Base-by-base conservation (phyloP, 169 alveolate genomes). In the Plasmodium sp. region DNA sequence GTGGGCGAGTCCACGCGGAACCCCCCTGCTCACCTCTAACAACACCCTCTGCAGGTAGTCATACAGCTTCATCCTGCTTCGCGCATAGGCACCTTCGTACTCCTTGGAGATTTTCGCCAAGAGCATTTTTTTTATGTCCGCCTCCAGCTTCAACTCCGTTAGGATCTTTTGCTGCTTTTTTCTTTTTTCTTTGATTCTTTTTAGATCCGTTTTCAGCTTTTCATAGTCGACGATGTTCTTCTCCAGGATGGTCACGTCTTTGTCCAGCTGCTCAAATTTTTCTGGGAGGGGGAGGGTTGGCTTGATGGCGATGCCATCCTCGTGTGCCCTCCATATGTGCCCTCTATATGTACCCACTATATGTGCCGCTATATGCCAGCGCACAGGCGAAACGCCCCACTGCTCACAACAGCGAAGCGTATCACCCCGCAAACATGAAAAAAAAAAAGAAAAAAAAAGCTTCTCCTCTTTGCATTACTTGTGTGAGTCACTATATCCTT, bases 161-260 rank as follows among this genome's bases (percentile, higher is more conserved):
- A 86, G 85, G 62, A 86, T 56, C 34, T 86, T 62, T 86, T 75
- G 86, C 36, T 86, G 93, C 56, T 79, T 86, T 5, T 86, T 86
- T 77, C 86, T 86, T 75, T 86, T 86, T 86, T 86, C 93, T 77
- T 86, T 86, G 14, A 86, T 86, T 51, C 48, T 75, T 77, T 86
- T 74, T 67, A 71, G 56, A 16, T 75, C 45, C 18, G 10, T 86
- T 86, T 79, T 86, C 45, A 86, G 67, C 18, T 75, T 75, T 86
- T 86, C 93, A 86, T 86, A 86, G 36, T 86, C 93, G 27, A 51
- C 80, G 22, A 56, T 71, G 48, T 86, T 86, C 1, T 33, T 79
- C 72, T 86, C 81, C 18, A 86, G 71, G 43, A 56, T 18, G 5
- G n/a, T 9, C n/a, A 79, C 81, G 27, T 86, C 93, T 56, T 33